These are phyloP conservation scores for Dissophora globulifera DNA, from an alignment of 192 early-diverging fungal species.

Conservation along the genomic window DNA sequence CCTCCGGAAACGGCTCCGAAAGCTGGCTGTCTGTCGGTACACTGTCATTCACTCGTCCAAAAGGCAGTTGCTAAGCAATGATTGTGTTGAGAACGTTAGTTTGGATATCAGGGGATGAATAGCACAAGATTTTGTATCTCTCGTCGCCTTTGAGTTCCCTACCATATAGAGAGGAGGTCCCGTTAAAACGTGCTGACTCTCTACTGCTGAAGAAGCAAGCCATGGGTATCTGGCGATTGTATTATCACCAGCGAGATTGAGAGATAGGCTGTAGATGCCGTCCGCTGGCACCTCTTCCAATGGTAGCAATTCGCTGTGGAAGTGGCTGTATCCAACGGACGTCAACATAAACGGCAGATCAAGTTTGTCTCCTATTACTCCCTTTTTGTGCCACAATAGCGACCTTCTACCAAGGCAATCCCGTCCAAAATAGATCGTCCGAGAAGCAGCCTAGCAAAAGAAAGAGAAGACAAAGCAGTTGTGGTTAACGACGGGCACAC, in stretches of 20 bases:
- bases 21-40: conserved; percentile 40
- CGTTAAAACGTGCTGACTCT: background rate
- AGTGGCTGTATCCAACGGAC: conserved; percentile 59
- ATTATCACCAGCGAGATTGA: conserved; percentile 22
- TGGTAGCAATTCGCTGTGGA: conserved; percentile 18
- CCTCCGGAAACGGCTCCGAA: conserved; percentile 31
- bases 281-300: conserved; percentile 79
- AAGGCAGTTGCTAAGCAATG: conserved; percentile 61
- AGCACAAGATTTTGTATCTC: too few relatives aligned
- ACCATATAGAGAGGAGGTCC: too few relatives aligned
- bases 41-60: conserved; percentile 55
- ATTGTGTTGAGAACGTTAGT: too few relatives aligned
- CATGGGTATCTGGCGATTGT: conserved; percentile 38
- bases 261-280: conserved; percentile 77
- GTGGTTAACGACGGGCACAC: too few relatives aligned
- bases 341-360: conserved; percentile 56
- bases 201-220: background rate
- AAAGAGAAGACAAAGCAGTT: background rate
- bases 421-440: conserved; percentile 81
- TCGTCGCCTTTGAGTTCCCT: too few relatives aligned
- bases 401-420: conserved; percentile 91
- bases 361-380: conserved; percentile 2
- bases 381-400: conserved; percentile 68
- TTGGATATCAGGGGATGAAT: too few relatives aligned
- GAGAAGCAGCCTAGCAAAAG: conserved; percentile 30